Percentiles rank a stretch among this genome's conserved stretches.
Evolutionary conservation across 768 basidiomycete species (phyloP).

Genomic region (Collybia sp.): DNA sequence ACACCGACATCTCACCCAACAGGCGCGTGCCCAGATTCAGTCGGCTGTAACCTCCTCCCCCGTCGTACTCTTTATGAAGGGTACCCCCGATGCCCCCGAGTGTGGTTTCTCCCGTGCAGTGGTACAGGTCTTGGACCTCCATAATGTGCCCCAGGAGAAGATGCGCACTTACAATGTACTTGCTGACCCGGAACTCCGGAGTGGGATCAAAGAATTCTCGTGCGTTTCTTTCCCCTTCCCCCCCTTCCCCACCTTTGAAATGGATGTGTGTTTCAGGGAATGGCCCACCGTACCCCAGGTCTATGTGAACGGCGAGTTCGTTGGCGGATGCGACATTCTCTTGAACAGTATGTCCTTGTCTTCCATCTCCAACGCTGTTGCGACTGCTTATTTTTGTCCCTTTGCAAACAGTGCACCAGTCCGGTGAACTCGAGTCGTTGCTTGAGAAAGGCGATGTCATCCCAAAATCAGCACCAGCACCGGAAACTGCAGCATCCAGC

Average conservation of each 20-base stretch:
- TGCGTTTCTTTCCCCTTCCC: conserved; percentile 38
- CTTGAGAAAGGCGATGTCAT: conserved; percentile 70
- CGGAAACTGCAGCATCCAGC: neutral
- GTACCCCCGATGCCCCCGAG: conserved; percentile 78
- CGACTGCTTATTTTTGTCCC: neutral
- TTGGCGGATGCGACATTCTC: conserved; percentile 96
- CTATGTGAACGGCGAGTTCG: conserved; percentile 91
- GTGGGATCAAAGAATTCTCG: conserved; percentile 95
- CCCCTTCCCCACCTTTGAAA: neutral
- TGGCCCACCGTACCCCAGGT: conserved; percentile 99
- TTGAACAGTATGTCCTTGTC: conserved; percentile 65
- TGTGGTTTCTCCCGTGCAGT: conserved; percentile 97
- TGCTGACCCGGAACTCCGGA: conserved; percentile 78
- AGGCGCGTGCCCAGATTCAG: conserved; percentile 61
- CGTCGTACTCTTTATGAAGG: conserved; percentile 98
- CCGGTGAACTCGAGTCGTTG: conserved; percentile 85
- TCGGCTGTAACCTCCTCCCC: conserved; percentile 71
- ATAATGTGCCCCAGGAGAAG: conserved; percentile 77
- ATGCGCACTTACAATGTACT: conserved; percentile 89
- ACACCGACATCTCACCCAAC: conserved; percentile 54
- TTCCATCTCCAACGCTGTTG: conserved; percentile 6
- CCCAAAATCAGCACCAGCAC: conserved; percentile 32
- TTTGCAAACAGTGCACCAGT: conserved; percentile 79
- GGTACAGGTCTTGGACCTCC: conserved; percentile 82
- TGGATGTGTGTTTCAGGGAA: conserved; percentile 46